Base-by-base conservation (phyloP, 1,284 basidiomycete genomes). In the Coniophora puteana region DNA sequence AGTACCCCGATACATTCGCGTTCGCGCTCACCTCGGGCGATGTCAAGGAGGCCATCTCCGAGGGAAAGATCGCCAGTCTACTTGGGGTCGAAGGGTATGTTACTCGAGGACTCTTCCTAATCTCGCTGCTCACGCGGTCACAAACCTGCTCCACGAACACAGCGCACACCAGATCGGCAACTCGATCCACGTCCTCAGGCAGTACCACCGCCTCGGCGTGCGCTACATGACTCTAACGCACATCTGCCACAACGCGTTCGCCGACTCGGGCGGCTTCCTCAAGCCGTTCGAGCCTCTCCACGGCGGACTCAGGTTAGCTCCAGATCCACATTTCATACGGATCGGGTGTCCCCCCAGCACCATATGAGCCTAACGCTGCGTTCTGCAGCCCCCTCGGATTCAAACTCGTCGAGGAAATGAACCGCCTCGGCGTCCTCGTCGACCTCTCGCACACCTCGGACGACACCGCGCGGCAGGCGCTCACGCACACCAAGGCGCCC, bases 151-250 rank as follows among this genome's bases (percentile, higher is more conserved):
- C n/a, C n/a, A n/a, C n/a, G n/a, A n/a, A n/a, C 12, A 18, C 55
- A 91, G 89, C 22, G 90, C 72, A 0, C 93, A 96, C 60, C 90
- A 93, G 57, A 69, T 96, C 11, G 93, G 91, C 17, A 93, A 93
- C 62, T 93, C 91, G 0, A 74, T 97, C 34, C 76, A 78, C 12
- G 82, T 84, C 4, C 68, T 93, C 27, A 77, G 93, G 20, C 81
- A 83, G 53, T 91, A 87, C 57, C 76, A 89, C 50, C 69, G 69
- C 13, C 79, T 96, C 12, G 93, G 93, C 12, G 89, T 88, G 11
- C 81, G 91, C 47, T 96, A 93, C 58, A 66, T 93, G 44, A 95
- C 93, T 10, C 69, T 96, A 20, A 94, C 93, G 0, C 93, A 95
- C 59, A 71, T 64, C 3, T 96, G 93, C 67, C 84, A 95, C 69